phyloP scores from a whole-genome alignment of 1,284 basidiomycete genomes.

The Heliocybe sulcata region DNA sequence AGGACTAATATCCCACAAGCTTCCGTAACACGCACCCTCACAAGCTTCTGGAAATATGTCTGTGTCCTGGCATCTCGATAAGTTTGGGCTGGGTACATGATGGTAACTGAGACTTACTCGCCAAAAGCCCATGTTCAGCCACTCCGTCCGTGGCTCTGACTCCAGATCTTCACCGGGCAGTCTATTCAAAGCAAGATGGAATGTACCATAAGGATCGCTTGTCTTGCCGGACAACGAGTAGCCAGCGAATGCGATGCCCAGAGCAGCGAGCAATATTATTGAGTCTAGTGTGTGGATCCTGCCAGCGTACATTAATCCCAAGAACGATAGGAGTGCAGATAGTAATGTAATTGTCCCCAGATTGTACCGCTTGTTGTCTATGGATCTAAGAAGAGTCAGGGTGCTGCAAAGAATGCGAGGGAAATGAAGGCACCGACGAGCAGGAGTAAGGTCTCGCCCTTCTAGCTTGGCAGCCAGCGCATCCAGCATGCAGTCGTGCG shows the following conservation, averaged over 20 bases:
- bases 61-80: slow-evolving; percentile 29
- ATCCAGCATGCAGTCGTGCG: slow-evolving; percentile 20
- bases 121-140: slow-evolving; percentile 68
- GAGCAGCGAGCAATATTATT: background rate
- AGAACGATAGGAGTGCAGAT: background rate
- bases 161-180: slow-evolving; percentile 22
- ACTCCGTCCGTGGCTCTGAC: slow-evolving; percentile 45
- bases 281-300: background rate
- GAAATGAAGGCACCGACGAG: background rate
- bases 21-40: slow-evolving; percentile 30
- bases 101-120: slow-evolving; percentile 27
- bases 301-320: background rate
- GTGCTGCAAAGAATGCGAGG: background rate
- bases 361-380: background rate
- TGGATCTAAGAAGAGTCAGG: background rate
- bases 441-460: slow-evolving; percentile 2
- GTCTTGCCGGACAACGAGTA: slow-evolving; percentile 1
- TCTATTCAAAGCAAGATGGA: slow-evolving; percentile 43
- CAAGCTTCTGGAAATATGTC: slow-evolving; percentile 51
- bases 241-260: background rate
- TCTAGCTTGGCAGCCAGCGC: slow-evolving; percentile 18
- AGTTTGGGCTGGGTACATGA: background rate
- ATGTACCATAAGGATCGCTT: slow-evolving; percentile 47
- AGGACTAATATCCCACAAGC: background rate
- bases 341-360: background rate